A percentile compares a stretch with the other conserved stretches of the same genome.
These are phyloP conservation scores for Amoebophrya sp. DNA, from an alignment of 169 alveolate genomes.

Conservation along the genomic window DNA sequence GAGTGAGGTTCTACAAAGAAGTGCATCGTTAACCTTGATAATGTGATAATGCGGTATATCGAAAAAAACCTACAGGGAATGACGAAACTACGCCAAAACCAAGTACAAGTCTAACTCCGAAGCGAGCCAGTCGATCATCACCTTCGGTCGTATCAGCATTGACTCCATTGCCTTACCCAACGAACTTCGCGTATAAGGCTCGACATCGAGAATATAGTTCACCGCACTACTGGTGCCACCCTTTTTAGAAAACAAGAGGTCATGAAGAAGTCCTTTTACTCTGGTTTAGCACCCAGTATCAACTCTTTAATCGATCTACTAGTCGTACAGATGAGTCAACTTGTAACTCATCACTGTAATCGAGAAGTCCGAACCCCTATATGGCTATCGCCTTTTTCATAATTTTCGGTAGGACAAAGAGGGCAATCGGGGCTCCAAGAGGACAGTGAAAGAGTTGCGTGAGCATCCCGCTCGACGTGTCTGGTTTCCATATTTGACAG, in stretches of 20 bases:
- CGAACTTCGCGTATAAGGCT: neutral
- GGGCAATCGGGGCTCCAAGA: slow-evolving; percentile 6
- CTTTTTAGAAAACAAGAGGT: no score
- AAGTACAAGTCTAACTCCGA: neutral
- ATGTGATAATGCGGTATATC: neutral
- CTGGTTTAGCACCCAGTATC: no score
- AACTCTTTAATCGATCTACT: no score
- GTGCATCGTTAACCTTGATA: neutral
- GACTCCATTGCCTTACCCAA: neutral
- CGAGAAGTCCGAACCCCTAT: no score
- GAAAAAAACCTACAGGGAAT: neutral
- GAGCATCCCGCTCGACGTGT: neutral
- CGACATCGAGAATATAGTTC: neutral
- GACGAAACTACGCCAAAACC: neutral
- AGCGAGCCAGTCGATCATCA: slow-evolving; percentile 20
- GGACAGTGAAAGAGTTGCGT: slow-evolving; percentile 4
- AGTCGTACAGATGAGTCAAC: no score
- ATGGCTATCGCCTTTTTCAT: no score
- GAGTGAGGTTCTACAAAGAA: neutral
- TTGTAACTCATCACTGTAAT: no score
- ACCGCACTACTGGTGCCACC: neutral
- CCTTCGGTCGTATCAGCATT: neutral
- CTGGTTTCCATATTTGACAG: neutral
- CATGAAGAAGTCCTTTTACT: no score
- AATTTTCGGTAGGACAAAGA: neutral